A percentile compares a stretch with the other conserved stretches of the same genome.
phyloP scores from a whole-genome alignment of 1,284 basidiomycete species.

The Trichosporon ovoides region DNA sequence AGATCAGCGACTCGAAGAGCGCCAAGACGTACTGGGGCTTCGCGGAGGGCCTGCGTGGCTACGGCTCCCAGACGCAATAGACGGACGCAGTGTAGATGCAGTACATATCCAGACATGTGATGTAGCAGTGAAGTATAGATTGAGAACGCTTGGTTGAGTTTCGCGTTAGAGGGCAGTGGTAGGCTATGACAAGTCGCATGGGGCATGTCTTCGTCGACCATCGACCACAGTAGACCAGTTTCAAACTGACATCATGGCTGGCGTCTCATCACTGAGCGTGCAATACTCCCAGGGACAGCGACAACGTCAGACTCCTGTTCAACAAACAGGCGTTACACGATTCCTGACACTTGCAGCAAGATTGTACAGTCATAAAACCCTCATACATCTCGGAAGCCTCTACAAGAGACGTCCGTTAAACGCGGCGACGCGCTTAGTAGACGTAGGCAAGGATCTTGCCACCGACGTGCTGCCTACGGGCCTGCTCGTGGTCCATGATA shows the following conservation, averaged over 20 bases:
- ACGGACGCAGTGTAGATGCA: slow-evolving; percentile 2
- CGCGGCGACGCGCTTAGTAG: slow-evolving; percentile 40
- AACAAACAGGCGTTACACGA: too few species aligned
- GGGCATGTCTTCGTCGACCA: too few species aligned
- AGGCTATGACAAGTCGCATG: too few species aligned
- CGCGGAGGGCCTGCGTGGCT: slow-evolving; percentile 65
- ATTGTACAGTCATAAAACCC: slow-evolving; percentile 5
- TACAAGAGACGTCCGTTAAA: slow-evolving; percentile 3
- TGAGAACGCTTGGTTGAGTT: too few species aligned
- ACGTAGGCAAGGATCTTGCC: slow-evolving; percentile 54
- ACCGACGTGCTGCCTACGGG: slow-evolving; percentile 85
- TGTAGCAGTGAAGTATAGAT: slow-evolving; percentile 1
- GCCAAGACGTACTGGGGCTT: slow-evolving; percentile 83
- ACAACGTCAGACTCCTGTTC: too few species aligned
- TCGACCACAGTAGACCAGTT: too few species aligned
- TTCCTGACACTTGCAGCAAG: too few species aligned
- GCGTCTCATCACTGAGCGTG: too few species aligned
- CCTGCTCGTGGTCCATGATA: slow-evolving; percentile 99
- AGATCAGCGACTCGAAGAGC: slow-evolving; percentile 72
- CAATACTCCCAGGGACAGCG: too few species aligned
- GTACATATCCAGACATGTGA: slow-evolving; percentile 3
- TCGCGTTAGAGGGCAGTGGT: too few species aligned
- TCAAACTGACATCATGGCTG: too few species aligned
- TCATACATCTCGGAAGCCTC: slow-evolving; percentile 21
- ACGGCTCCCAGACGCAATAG: slow-evolving; percentile 66